These are phyloP conservation scores for Echinosphaeria canescens DNA, from an alignment of 2,329 filamentous ascomycete species.

Conservation along the genomic window DNA sequence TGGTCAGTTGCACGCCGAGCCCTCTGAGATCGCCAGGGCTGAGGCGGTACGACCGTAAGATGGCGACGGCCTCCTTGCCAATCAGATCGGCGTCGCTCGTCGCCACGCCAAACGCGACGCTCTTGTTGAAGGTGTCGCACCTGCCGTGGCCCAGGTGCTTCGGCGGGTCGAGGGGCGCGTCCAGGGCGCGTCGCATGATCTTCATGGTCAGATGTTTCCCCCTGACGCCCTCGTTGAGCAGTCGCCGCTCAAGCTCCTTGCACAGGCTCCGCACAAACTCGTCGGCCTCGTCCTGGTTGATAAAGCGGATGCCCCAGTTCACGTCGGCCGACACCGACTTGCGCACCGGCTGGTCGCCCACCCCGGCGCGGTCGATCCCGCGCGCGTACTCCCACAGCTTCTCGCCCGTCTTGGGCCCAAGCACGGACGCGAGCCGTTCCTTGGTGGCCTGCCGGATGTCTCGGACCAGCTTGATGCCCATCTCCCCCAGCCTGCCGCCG, in stretches of 20 bases:
- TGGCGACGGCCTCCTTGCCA: constrained; percentile 64
- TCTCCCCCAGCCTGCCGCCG: constrained; percentile 67
- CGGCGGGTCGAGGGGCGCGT: constrained; percentile 75
- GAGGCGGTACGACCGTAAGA: constrained; percentile 63
- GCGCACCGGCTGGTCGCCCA: constrained; percentile 65
- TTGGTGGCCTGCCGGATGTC: constrained; percentile 61
- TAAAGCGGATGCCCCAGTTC: constrained; percentile 94
- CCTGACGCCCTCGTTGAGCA: constrained; percentile 68
- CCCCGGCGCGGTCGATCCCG: constrained; percentile 68
- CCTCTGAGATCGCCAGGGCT: constrained; percentile 86
- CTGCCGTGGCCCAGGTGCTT: constrained; percentile 93
- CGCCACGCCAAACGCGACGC: constrained; percentile 57
- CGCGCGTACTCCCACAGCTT: constrained; percentile 80
- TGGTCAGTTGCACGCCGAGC: constrained; percentile 83
- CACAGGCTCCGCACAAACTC: constrained; percentile 76
- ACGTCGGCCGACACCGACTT: constrained; percentile 96
- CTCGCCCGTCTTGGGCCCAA: constrained; percentile 85
- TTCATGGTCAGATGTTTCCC: constrained; percentile 84
- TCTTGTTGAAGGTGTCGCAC: constrained; percentile 90
- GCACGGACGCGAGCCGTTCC: constrained; percentile 47
- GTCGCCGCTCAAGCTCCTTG: constrained; percentile 59
- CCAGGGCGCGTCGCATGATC: constrained; percentile 69
- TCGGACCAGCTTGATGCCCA: constrained; percentile 62
- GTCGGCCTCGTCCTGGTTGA: constrained; percentile 79
- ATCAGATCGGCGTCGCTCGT: constrained; percentile 55